Base-by-base conservation (phyloP, 2,329 filamentous ascomycete species). In the Aspergillus tubingensis region DNA sequence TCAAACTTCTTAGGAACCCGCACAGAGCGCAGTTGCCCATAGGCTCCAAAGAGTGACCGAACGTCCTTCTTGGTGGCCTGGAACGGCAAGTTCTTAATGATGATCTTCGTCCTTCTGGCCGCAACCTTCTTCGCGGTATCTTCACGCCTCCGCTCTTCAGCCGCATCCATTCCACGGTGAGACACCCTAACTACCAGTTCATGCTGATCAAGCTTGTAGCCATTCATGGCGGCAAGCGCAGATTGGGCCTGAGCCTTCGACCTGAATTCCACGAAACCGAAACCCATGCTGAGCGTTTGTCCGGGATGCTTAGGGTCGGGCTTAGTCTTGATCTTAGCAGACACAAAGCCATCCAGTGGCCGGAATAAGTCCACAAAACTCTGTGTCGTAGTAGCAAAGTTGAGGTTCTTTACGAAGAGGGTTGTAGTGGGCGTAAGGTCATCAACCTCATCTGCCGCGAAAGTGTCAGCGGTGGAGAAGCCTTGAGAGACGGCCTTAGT, bases 71-170 rank as follows among this genome's bases (percentile, higher is more conserved):
- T 97, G 57, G 88, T 90, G 52, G 91, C 90, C 80, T 98, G 92
- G 81, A 99, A 99, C 19, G 95, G 94, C 77, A 99, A 81, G 81
- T 99, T 99, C 83, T 98, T 99, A 81, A 99, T 90, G 77, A 98
- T 89, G 72, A 99, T 90, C 84, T 98, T 98, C 51, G 93, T 97
- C 67, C 87, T 86, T 73, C 88, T 86, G 15, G 85, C 85, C 23
- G 91, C 88, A 54, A 86, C 80, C 77, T 94, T 96, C 83, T 92
- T 96, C 54, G 89, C 88, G 65, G 85, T 87, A 72, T 98, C 92
- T 67, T 94, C 89, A 67, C 89, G 89, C 65, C 90, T 87, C 66
- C 91, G 86, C 77, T 96, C 91, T 74, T 96, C 92, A 2, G 91
- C 93, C 17, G 92, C 92, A 78, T 98, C 93, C 60, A 88, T 83